Conservation (phyloP, 2,329 filamentous ascomycete species). For the Nannizziopsis arthrosporioides region DNA sequence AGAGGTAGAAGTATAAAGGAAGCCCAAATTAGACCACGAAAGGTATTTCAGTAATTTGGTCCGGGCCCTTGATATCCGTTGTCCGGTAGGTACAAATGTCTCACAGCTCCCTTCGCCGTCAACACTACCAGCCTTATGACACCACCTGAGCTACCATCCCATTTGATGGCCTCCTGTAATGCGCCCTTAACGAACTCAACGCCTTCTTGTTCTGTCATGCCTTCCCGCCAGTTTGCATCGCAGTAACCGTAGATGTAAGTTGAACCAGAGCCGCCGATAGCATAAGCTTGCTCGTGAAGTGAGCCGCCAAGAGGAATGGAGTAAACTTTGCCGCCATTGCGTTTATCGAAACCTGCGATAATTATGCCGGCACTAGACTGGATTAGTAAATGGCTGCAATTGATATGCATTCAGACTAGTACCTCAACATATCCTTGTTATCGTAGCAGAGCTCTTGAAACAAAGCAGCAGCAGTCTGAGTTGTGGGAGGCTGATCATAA, state of each 20-base stretch:
- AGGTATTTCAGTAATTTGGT: constrained; percentile 28
- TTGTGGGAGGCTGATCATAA: constrained; percentile 82
- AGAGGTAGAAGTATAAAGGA: constrained; percentile 2
- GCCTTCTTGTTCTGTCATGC: constrained; percentile 85
- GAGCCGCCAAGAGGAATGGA: constrained; percentile 93
- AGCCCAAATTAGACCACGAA: neutral
- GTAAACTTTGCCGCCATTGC: constrained; percentile 93
- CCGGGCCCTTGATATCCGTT: constrained; percentile 70
- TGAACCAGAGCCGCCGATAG: constrained; percentile 91
- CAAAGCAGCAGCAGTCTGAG: constrained; percentile 85
- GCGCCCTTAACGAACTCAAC: constrained; percentile 87
- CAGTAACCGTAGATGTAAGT: constrained; percentile 99
- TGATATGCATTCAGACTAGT: constrained; percentile 15
- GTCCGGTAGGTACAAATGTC: constrained; percentile 93
- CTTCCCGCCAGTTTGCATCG: constrained; percentile 88
- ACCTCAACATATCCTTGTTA: constrained; percentile 92
- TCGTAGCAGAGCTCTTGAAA: constrained; percentile 98
- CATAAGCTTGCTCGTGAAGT: constrained; percentile 91
- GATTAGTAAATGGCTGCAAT: constrained; percentile 6
- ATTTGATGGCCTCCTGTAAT: constrained; percentile 91
- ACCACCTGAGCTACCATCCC: constrained; percentile 96
- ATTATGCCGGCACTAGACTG: constrained; percentile 74
- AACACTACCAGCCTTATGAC: constrained; percentile 97
- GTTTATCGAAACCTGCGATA: constrained; percentile 93
- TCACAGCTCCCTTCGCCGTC: constrained; percentile 75